Base-by-base conservation (phyloP, 768 basidiomycete genomes). In the Tricholoma sp. region DNA sequence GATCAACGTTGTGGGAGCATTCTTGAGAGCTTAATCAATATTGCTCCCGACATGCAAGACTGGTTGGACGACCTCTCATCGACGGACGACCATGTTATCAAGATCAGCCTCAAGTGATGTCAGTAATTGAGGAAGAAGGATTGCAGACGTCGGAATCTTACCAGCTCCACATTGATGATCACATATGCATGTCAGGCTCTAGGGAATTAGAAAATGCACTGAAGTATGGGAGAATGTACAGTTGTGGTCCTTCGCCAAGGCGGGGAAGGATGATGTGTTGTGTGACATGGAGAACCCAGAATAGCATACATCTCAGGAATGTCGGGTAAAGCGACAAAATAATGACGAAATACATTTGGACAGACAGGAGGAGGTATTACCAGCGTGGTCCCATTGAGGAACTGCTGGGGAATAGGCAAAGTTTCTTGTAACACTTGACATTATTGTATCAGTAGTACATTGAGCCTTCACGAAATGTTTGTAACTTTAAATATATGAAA, bases 111-210 rank as follows among this genome's bases (percentile, higher is more conserved):
- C 7, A 52, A 54, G 13, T 66, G 63, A 59, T 66, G 18, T 11
- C 24, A 9, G 53, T 62, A 5, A 64, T 64, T 3, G 39, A 59
- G 47, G 44, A 60, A 18, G 65, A 66, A 24, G 65, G 41, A 0
- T 36, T 66, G 12, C 59, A 66, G 53, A 45, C 53, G 18, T 48
- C 44, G 8, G 45, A 54, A 6, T 8, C 45, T 6, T 52, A 89
- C 86, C 89, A 89, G 74, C 86, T 89, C 33, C 53, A 66, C 56
- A 32, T 62, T 2, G 53, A 57, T 29, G 10, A 57, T 64, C 15
- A 34, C 58, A 12, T 49, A 55, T 31, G 63, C 65, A 15, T 64
- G 64, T 53, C 52, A 55, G 36, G 63, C 59, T 5, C 32, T 64
- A 10, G 59, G 61, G 24, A 60, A 66, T 50, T 51, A 4, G 57